Percentiles rank a stretch among this genome's conserved stretches.
Conservation (phyloP, 2,329 filamentous ascomycete genomes). For the Neofusicoccum kwambonambiense region DNA sequence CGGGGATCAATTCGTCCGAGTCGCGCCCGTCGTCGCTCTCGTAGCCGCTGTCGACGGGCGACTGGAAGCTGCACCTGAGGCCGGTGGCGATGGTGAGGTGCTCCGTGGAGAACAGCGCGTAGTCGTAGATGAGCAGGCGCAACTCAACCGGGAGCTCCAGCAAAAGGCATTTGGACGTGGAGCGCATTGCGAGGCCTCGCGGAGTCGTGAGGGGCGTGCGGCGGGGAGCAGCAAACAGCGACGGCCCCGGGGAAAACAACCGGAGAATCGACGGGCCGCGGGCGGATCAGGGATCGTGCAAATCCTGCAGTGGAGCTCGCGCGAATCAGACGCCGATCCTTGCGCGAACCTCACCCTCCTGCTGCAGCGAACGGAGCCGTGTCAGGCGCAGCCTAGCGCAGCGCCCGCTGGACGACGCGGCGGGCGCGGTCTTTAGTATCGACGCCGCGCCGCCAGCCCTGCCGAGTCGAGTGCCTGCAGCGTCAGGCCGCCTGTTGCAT, state of each 20-base stretch:
- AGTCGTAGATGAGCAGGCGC: conserved; percentile 43
- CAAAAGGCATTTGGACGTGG: conserved; percentile 19
- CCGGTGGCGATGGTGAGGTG: conserved; percentile 37
- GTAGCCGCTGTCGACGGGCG: conserved; percentile 30
- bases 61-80: conserved; percentile 22
- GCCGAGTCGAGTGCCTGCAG: conserved; percentile 8
- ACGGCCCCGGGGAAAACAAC: not conserved
- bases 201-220: conserved; percentile 3
- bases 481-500: conserved; percentile 7
- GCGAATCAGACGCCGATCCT: conserved; percentile 7
- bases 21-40: conserved; percentile 24
- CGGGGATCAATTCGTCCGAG: conserved; percentile 23
- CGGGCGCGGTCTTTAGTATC: not conserved
- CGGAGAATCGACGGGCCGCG: not conserved
- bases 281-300: not conserved
- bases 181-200: conserved; percentile 12
- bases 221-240: conserved; percentile 7
- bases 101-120: conserved; percentile 36
- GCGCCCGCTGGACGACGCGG: not conserved
- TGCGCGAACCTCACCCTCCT: not conserved
- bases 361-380: not conserved
- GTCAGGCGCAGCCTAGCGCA: not conserved
- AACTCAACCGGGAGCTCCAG: conserved; percentile 40
- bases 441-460: not conserved
- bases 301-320: not conserved